Evolutionary conservation across 2,329 filamentous ascomycete genomes (phyloP).

Genomic region (Gaeumannomyces sp.): DNA sequence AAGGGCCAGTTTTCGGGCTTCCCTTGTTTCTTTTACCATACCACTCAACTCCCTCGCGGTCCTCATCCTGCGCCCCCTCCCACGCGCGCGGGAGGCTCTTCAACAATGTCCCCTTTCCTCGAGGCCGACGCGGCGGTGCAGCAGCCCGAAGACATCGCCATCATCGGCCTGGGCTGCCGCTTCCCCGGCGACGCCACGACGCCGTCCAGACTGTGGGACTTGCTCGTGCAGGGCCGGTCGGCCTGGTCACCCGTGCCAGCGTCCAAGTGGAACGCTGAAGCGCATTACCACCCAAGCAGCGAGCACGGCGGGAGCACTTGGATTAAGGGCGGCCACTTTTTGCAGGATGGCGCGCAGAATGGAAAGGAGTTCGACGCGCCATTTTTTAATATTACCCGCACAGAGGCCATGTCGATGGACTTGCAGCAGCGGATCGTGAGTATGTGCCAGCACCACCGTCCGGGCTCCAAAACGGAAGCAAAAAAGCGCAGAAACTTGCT

Average conservation of each 20-base stretch:
- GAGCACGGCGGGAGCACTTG: slow-evolving; percentile 22
- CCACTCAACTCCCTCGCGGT: too few relatives aligned
- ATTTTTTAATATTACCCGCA: slow-evolving; percentile 30
- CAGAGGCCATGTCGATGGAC: slow-evolving; percentile 29
- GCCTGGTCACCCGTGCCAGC: slow-evolving; percentile 17
- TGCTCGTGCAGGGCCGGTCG: slow-evolving; percentile 16
- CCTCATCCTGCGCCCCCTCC: too few relatives aligned
- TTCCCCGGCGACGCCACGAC: slow-evolving; percentile 27
- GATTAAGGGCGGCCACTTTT: slow-evolving; percentile 26
- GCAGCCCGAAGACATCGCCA: slow-evolving; percentile 21
- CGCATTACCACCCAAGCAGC: slow-evolving; percentile 23
- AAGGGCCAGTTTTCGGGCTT: too few relatives aligned
- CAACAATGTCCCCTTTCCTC: too few relatives aligned
- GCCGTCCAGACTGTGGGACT: slow-evolving; percentile 26
- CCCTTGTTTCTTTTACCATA: too few relatives aligned
- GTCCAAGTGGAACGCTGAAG: slow-evolving; percentile 28
- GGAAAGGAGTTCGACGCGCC: slow-evolving; percentile 23
- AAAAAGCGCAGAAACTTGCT: slow-evolving; percentile 14
- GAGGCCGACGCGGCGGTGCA: too few relatives aligned
- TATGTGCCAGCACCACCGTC: slow-evolving; percentile 18
- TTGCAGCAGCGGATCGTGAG: slow-evolving; percentile 21
- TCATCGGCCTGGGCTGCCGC: slow-evolving; percentile 31
- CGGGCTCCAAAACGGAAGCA: slow-evolving; percentile 25
- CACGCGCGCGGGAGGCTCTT: too few relatives aligned
- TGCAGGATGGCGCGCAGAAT: slow-evolving; percentile 23